Base-by-base conservation (phyloP, 2,329 filamentous ascomycete genomes). In the Xylariaceae sp. region DNA sequence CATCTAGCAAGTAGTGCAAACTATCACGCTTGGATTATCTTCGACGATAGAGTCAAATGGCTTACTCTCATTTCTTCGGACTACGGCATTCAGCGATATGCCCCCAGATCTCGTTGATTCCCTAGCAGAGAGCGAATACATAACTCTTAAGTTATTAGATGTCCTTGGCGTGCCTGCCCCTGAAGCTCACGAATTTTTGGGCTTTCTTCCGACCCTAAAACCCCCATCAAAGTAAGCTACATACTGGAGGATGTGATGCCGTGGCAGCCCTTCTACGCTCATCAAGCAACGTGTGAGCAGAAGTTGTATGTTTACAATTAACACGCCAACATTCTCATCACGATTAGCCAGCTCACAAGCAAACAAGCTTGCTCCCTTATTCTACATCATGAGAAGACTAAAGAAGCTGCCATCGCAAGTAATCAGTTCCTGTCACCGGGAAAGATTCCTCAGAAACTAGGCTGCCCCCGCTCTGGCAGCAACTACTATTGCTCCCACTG, bases 241-340 rank as follows among this genome's bases (percentile, higher is more conserved):
- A 53, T 53, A 44, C 46, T 60, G 23, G 53, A 56, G 24, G 53
- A 60, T 17, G 47, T 41, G 34, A 60, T 60, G 43, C 57, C 53
- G 12, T 41, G 57, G 11, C 24, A 17, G 12, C 53, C 52, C 8
- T 60, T 56, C 37, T 48, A 60, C 29, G 47, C 41, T 16, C 3
- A 56, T 11, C 6, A 56, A 23, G 47, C 46, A 9, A 60, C 56
- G 19, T 21, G 1, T 36, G 47, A 39, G 19, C 57, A 60, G 26
- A 60, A 60, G 31, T 37, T 24, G 8, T 43, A 40, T 11, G 53
- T 60, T 34, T 50, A 48, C 14, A n/a, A 34, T 29, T 53, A 60
- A 28, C 53, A 56, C 33, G 57, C 47, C 48, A 47, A 56, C 19
- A 45, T 53, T 4, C 53, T 60, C 21, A 49, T 49, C 29, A 28